These are phyloP conservation scores for Paramecium octaurelia DNA, from an alignment of 73 alveolate genomes.

Conservation along the genomic window DNA sequence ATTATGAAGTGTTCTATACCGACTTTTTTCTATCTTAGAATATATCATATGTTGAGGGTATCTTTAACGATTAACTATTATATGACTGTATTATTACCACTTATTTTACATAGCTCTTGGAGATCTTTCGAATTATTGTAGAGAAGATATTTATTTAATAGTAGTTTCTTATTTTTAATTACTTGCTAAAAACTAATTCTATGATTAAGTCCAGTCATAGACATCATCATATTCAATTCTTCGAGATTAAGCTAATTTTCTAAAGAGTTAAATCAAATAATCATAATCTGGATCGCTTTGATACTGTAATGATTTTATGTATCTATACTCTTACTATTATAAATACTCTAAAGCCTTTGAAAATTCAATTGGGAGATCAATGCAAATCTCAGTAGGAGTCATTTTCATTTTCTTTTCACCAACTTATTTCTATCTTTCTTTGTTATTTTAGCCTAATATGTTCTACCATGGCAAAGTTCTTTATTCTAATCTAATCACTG, in stretches of 20 bases:
- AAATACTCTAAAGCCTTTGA: not conserved
- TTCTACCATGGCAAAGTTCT: conserved; percentile 58
- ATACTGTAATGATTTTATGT: conserved; percentile 17
- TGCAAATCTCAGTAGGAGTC: not conserved
- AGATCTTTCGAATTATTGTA: not conserved
- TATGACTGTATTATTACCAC: not conserved
- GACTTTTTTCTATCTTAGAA: not conserved
- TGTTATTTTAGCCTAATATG: conserved; percentile 35
- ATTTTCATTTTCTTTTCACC: conserved; percentile 48
- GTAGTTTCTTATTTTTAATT: not conserved
- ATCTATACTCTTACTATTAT: not conserved
- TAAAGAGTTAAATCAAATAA: not conserved
- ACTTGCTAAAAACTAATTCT: not conserved
- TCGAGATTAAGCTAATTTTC: not conserved
- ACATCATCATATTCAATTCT: not conserved
- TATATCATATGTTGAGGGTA: not conserved
- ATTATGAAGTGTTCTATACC: not conserved
- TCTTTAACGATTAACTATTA: not conserved
- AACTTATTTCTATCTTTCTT: conserved; percentile 44
- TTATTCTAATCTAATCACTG: not conserved
- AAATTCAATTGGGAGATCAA: conserved; percentile 30
- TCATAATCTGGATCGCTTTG: conserved; percentile 56
- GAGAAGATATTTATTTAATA: not conserved
- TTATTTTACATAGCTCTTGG: not conserved
- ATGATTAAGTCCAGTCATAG: not conserved